Evolutionary conservation across 2,329 filamentous ascomycete genomes (phyloP).

Genomic region (Thermochaetoides dissita): DNA sequence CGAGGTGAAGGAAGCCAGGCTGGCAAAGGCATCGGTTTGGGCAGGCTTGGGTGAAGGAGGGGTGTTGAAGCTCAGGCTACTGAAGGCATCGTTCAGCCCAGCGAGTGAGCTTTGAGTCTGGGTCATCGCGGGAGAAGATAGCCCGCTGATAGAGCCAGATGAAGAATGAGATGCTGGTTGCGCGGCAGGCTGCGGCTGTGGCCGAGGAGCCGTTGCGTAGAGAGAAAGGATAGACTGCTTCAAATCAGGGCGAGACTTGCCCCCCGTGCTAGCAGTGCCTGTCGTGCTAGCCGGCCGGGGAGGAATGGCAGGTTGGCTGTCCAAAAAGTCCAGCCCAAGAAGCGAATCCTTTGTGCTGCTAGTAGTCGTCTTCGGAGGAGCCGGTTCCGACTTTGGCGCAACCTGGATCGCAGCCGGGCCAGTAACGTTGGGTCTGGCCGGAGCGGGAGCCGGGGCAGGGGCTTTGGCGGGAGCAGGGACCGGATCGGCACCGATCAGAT

Average conservation of each 20-base stretch:
- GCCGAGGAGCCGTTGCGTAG: conserved; percentile 72
- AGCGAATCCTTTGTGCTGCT: conserved; percentile 69
- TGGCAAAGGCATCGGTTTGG: conserved; percentile 24
- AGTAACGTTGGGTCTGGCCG: conserved; percentile 60
- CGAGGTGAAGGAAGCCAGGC: conserved; percentile 17
- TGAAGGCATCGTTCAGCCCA: conserved; percentile 70
- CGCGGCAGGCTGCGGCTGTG: conserved; percentile 39
- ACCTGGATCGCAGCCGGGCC: conserved; percentile 48
- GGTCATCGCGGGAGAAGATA: conserved; percentile 41
- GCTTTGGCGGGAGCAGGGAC: conserved; percentile 19
- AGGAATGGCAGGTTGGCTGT: conserved; percentile 53
- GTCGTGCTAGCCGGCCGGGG: conserved; percentile 71
- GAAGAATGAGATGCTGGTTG: conserved; percentile 41
- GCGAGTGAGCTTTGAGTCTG: conserved; percentile 37
- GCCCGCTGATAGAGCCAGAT: conserved; percentile 51
- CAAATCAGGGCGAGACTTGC: conserved; percentile 73
- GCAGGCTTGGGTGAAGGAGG: conserved; percentile 27
- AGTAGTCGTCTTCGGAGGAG: conserved; percentile 48
- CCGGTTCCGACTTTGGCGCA: conserved; percentile 47
- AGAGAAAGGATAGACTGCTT: conserved; percentile 96
- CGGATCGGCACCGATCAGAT: conserved; percentile 70
- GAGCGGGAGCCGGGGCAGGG: conserved; percentile 12
- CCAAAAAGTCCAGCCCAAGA: conserved; percentile 85
- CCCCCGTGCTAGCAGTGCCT: conserved; percentile 42
- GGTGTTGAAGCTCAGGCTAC: conserved; percentile 32